Base-by-base conservation (phyloP, 306 rosid species). In the Lablab purpureus region DNA sequence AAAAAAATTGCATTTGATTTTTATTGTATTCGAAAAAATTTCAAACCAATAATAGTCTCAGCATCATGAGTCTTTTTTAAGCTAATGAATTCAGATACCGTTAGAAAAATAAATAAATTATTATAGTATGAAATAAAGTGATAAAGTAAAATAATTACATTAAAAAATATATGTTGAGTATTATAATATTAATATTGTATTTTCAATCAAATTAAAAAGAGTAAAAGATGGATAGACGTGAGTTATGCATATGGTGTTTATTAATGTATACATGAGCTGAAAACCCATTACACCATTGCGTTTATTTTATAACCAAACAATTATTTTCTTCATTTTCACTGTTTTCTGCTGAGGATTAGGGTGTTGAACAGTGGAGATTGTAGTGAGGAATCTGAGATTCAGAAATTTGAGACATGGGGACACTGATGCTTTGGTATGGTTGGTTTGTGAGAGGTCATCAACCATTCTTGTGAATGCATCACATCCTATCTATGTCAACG, bases 401-500 rank as follows among this genome's bases (percentile, higher is more conserved):
- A 28, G 28, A 28, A 45, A n/a, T n/a, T 2, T 41, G 56, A 46
- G 27, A 60, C 43, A 46, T 46, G n/a, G 73, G 69, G 69, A 59
- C 67, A 37, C 22, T 21, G 69, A 19, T 23, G 78, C 17, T 40
- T 58, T 76, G 23, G 1, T 4, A 5, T 34, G 47, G 47, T 43
- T 62, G 66, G 23, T 54, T 80, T 40, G 2, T 18, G 52, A 74
- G 22, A 74, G 50, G 43, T 70, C 75, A 30, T 66, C 30, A 50
- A 17, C 30, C 25, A 50, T 51, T 22, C 15, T 49, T 19, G 84
- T 67, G 34, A 11, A 75, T 62, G 43, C 30, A 75, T 32, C 34
- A 22, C 17, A 32, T 5, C 30, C 8, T 15, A 15, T 37, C 22
- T 5, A 21, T 66, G 75, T 56, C 84, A 54, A 55, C 66, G 5